Percentiles rank a stretch among this genome's conserved stretches.
phyloP scores from a whole-genome alignment of 352 stramenopile genomes.

The Phytophthora boehmeriae region DNA sequence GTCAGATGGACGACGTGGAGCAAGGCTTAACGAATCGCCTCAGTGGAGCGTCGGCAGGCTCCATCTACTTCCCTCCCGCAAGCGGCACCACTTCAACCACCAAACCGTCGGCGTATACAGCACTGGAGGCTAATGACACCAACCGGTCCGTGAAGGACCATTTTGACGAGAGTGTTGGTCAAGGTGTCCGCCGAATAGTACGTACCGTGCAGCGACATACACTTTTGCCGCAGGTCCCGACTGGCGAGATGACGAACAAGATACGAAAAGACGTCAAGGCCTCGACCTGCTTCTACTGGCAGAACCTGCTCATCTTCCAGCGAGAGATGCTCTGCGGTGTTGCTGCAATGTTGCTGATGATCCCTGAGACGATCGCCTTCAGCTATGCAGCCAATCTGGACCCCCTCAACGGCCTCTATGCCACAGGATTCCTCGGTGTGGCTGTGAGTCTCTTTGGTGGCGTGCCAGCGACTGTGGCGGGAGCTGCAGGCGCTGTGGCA shows the following conservation, averaged over 20 bases:
- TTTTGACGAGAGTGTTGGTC: constrained; percentile 36
- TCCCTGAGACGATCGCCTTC: constrained; percentile 94
- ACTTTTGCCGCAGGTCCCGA: constrained; percentile 9
- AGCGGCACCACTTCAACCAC: background rate
- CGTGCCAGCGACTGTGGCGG: constrained; percentile 88
- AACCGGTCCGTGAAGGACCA: constrained; percentile 26
- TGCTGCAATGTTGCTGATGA: constrained; percentile 91
- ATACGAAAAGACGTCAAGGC: constrained; percentile 30
- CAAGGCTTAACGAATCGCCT: constrained; percentile 18
- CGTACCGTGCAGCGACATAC: constrained; percentile 18
- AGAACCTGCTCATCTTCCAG: constrained; percentile 60
- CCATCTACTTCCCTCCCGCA: constrained; percentile 20
- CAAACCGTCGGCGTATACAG: constrained; percentile 24
- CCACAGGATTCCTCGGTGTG: constrained; percentile 91
- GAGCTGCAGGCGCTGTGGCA: constrained; percentile 88
- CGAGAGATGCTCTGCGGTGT: constrained; percentile 88
- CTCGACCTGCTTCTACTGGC: constrained; percentile 56
- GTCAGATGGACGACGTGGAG: constrained; percentile 20
- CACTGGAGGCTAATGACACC: constrained; percentile 11
- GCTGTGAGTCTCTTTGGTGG: constrained; percentile 88
- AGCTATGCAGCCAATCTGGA: constrained; percentile 91
- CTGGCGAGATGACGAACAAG: constrained; percentile 19
- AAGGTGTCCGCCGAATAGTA: constrained; percentile 24
- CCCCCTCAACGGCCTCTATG: constrained; percentile 90
- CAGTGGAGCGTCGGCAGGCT: constrained; percentile 20